These are phyloP conservation scores for Tylopilus sp. DNA, from an alignment of 1,284 basidiomycete species.

Conservation along the genomic window DNA sequence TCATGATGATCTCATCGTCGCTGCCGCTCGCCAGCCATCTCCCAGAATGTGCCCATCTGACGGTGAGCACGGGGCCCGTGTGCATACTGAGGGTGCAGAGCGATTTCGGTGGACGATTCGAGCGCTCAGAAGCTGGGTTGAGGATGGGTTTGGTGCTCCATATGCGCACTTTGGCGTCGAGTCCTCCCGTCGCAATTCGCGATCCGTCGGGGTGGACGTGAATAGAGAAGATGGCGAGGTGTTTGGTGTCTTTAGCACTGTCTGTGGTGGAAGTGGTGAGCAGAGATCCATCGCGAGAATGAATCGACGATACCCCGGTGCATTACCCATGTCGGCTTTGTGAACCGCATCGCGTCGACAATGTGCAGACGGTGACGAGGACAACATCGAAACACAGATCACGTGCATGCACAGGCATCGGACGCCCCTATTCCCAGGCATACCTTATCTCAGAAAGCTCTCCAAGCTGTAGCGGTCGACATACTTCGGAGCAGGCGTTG, in stretches of 20 bases:
- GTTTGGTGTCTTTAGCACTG: slow-evolving; percentile 52
- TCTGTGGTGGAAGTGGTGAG: slow-evolving; percentile 19
- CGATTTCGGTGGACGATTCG: slow-evolving; percentile 78
- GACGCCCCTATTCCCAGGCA: too few relatives aligned
- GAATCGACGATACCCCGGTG: slow-evolving; percentile 41
- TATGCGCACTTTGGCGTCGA: slow-evolving; percentile 94
- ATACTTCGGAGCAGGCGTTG: too few relatives aligned
- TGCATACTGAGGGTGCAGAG: slow-evolving; percentile 93
- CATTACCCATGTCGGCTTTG: slow-evolving; percentile 56
- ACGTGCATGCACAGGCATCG: too few relatives aligned
- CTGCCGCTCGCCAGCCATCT: slow-evolving; percentile 94
- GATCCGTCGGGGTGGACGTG: slow-evolving; percentile 96
- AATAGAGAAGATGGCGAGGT: slow-evolving; percentile 87
- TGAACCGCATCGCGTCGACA: slow-evolving; percentile 53
- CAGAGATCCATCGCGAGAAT: fast-evolving
- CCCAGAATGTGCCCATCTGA: slow-evolving; percentile 96
- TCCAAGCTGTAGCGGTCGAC: too few relatives aligned
- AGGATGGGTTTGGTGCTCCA: slow-evolving; percentile 96
- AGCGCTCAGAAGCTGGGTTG: slow-evolving; percentile 67
- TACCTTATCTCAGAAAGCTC: too few relatives aligned
- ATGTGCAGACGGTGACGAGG: neutral
- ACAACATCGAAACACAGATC: slow-evolving; percentile 3
- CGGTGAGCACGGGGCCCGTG: slow-evolving; percentile 89
- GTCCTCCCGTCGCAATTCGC: slow-evolving; percentile 91
- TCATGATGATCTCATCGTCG: slow-evolving; percentile 93